Percentiles rank a stretch among this genome's conserved stretches.
Conservation (phyloP, 139 green algal genomes). For the Micractinium sp. region DNA sequence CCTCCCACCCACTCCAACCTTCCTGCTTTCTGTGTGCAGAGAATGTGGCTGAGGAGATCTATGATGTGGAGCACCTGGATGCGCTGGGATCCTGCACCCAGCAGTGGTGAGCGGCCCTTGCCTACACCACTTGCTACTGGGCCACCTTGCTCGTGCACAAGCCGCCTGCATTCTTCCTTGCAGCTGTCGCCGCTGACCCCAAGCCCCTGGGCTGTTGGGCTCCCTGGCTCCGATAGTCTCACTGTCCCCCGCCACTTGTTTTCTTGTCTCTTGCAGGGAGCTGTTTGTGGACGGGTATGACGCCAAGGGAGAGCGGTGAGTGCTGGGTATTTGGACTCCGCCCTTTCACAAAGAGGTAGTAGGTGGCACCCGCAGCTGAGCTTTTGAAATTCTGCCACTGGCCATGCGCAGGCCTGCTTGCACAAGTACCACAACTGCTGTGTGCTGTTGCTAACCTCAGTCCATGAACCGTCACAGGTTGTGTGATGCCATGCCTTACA, state of each 20-base stretch:
- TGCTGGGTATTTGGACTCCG: no score
- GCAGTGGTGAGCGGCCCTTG: conserved; percentile 26
- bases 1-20: neutral
- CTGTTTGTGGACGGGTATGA: conserved; percentile 54
- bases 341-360: neutral
- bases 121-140: neutral
- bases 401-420: neutral
- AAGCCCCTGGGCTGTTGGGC: no score
- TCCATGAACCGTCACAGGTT: no score
- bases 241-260: neutral
- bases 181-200: no score
- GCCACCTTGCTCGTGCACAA: neutral
- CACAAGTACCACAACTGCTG: no score
- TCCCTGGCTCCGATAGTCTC: neutral
- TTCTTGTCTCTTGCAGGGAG: conserved; percentile 15
- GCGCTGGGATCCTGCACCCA: conserved; percentile 23
- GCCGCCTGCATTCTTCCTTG: neutral
- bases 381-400: neutral
- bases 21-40: neutral
- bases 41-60: conserved; percentile 34
- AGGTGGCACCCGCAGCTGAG: neutral
- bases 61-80: conserved; percentile 30
- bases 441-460: no score
- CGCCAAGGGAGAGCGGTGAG: conserved; percentile 31
- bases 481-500: no score